Evolutionary conservation across 1,284 basidiomycete species (phyloP), one percentile per base, ranked within the genome.

Genomic region (Ceratorhiza oryzae-sativae): DNA sequence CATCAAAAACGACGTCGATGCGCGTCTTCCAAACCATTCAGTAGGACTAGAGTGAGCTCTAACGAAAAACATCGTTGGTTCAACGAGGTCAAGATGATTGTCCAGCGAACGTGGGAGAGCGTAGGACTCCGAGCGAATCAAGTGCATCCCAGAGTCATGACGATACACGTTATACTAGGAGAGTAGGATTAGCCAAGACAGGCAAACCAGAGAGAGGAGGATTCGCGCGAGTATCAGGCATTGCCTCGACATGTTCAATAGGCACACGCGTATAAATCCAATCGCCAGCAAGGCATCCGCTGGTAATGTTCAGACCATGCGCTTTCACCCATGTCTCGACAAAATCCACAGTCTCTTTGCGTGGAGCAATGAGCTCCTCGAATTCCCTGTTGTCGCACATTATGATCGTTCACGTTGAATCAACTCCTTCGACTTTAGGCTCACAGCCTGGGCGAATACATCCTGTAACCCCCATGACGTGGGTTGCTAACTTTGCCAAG

Each of bases 121-220:
- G 65, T 88, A 89, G 62, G 82, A 80, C 51, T 87, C 84, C 73
- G 87, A 84, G 67, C 88, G 81, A 59, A 87, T 80, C 68, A 81
- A 81, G 46, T 85, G 82, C 10, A 80, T 79, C 39, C 83, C 83
- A 49, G 78, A 77, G 0, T 78, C 75, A 73, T 89, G 86, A 41
- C 81, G 79, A 77, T 85, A 89, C 41, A 88, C 78, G 71, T 82
- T 81, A 77, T 88, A 89, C 53, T 84, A 84, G 32, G 84, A 53
- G 34, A n/a, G 15, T 36, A 2, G 3, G 45, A 46, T 36, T 25
- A n/a, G 39, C 23, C 13, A 49, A n/a, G 9, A n/a, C 27, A 18
- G 12, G 15, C 34, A 18, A 18, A 56, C 9, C 12, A n/a, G 23
- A 5, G 49, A 27, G 12, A 25, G 49, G 49, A 23, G 15, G 18